These are phyloP conservation scores for Cryptococcus floricola DNA, from an alignment of 1,284 basidiomycete species.

Conservation along the genomic window DNA sequence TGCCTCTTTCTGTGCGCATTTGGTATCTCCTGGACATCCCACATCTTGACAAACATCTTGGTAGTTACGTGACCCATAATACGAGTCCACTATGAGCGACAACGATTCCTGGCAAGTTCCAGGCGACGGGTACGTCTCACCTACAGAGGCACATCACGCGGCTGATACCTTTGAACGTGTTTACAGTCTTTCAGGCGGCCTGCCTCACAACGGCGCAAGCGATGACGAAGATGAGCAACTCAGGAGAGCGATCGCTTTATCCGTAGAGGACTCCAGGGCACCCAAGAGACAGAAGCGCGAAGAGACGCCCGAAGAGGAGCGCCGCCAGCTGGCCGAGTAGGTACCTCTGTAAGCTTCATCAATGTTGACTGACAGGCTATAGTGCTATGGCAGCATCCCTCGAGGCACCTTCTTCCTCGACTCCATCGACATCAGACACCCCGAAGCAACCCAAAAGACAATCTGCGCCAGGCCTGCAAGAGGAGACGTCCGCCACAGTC, in stretches of 20 bases:
- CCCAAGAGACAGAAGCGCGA: slow-evolving; percentile 28
- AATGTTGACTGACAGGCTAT: background rate
- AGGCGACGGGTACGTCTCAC: background rate
- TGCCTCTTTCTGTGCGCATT: too few species aligned
- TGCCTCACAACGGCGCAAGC: slow-evolving; percentile 8
- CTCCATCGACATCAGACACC: background rate
- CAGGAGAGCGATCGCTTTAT: slow-evolving; percentile 19
- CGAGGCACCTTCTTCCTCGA: slow-evolving; percentile 5
- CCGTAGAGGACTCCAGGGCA: slow-evolving; percentile 25
- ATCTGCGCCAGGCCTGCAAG: background rate
- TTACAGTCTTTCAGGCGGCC: slow-evolving; percentile 5
- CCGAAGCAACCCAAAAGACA: background rate
- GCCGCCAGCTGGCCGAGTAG: slow-evolving; percentile 37
- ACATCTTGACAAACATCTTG: too few species aligned
- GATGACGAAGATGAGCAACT: slow-evolving; percentile 37
- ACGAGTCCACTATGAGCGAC: too few species aligned
- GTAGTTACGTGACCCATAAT: too few species aligned
- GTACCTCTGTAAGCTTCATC: slow-evolving; percentile 5
- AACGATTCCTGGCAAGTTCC: background rate
- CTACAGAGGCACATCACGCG: background rate
- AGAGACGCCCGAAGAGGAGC: slow-evolving; percentile 41
- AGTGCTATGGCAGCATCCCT: slow-evolving; percentile 39
- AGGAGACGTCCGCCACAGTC: slow-evolving; percentile 1
- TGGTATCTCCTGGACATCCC: too few species aligned
- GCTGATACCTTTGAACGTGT: background rate